Base-by-base conservation (phyloP, 164 flowering plant species). In the Magnolia sinica region DNA sequence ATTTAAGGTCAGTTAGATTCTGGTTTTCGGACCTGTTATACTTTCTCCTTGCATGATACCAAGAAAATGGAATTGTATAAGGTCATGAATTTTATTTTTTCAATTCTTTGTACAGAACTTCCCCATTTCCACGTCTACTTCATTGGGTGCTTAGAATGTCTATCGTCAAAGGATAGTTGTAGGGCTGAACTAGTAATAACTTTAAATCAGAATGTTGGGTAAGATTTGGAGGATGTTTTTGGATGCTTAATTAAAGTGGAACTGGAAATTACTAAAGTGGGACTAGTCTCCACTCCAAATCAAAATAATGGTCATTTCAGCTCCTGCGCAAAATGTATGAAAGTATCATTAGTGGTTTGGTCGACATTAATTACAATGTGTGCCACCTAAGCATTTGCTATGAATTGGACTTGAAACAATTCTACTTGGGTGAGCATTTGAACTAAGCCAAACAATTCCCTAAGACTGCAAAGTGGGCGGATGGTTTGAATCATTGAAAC, bases 1-100 rank as follows among this genome's bases (percentile, higher is more conserved):
- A 92, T 82, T 72, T 96, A 74, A 96, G 99, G 99, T 96, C 81
- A 68, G 52, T 19, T 16, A 16, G 11, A 8, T 45, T 13, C 31
- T 52, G n/a, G 1, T 64, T 64, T 3, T 55, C 2, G 7, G 45
- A 37, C 61, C 61, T 55, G 13, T 55, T 37, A 37, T 37, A 37
- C 45, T 37, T 55, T 55, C 13, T 11, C 61, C 61, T 11, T 55
- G 61, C 61, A 11, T 55, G 45, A 37, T 37, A 37, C 45, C 45
- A 0, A 37, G 45, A 37, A 37, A 37, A 37, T 37, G 45, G 45
- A 37, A 37, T 37, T 37, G 45, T 37, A 37, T 37, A 37, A 37
- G 45, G 7, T 37, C 6, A 4, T 55, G 8, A 3, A 55, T 16
- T 55, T 55, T 55, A 14, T 16, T 55, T 55, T 8, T 11, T 11